Evolutionary conservation across 108 stramenopile species (phyloP).

Genomic region (Fragilaria crotonensis): DNA sequence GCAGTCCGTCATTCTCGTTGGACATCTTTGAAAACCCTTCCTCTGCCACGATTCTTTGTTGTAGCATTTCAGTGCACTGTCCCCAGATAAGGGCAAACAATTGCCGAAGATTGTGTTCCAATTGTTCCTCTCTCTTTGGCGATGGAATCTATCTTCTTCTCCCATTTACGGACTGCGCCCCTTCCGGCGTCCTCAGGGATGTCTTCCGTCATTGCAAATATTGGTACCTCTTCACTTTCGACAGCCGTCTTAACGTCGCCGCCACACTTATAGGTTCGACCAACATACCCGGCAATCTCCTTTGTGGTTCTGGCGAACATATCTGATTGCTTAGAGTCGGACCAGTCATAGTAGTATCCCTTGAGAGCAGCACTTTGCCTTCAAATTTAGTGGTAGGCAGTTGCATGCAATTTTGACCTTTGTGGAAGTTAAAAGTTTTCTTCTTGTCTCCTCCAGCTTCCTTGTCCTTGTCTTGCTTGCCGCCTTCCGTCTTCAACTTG

Average conservation of each 20-base stretch:
- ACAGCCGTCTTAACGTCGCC: not conserved
- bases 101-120: not conserved
- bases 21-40: not conserved
- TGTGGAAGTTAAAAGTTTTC: too few relatives aligned
- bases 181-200: not conserved
- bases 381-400: too few relatives aligned
- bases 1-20: not conserved
- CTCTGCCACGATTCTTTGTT: not conserved
- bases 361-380: not conserved
- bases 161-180: not conserved
- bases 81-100: not conserved
- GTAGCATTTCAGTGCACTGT: constrained; percentile 1
- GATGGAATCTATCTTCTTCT: not conserved
- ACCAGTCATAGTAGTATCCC: not conserved
- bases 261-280: not conserved
- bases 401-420: too few relatives aligned
- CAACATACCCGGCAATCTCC: too few relatives aligned
- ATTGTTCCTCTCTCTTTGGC: not conserved
- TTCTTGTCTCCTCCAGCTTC: too few relatives aligned
- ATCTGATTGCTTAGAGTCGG: too few relatives aligned
- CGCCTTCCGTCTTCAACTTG: too few relatives aligned
- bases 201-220: not conserved
- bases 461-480: too few relatives aligned
- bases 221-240: not conserved
- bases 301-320: too few relatives aligned